Evolutionary conservation across 1,284 basidiomycete genomes (phyloP), one percentile per base, ranked within the genome.

Genomic region (Pseudozyma pruni): DNA sequence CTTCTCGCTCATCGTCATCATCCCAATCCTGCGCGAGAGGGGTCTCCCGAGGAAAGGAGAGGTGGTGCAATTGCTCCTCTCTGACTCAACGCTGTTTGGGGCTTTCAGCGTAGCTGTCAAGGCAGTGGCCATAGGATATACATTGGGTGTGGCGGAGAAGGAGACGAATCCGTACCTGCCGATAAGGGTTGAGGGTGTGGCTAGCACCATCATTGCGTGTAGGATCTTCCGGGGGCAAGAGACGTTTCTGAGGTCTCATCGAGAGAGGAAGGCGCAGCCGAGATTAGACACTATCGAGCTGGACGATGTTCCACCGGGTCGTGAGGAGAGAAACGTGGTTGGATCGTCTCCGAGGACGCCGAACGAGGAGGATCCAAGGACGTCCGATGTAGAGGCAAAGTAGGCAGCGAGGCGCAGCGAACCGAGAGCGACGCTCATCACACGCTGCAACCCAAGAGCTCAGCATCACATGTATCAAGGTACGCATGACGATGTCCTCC

Each of bases 151-250:
- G 1, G 10, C 40, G 2, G 37, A n/a, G 1, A 27, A 19, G 4
- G 29, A 27, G 6, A 47, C 45, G 14, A 47, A 59, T 19, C 35
- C 51, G 14, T 70, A 52, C 31, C 22, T 64, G 22, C 55, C 60
- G 2, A 31, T 64, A 2, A 32, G 67, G 16, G 19, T 60, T 16
- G 51, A 63, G 35, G 35, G 25, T 5, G 56, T 62, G 0, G 53
- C 45, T 13, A 60, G 60, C 17, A 49, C 60, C 8, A 51, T 70
- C 20, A 56, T 63, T 33, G 67, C 67, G 0, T 63, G 67, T 13
- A 20, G 60, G 9, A 52, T 70, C n/a, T 70, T 70, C 19, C 38
- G 60, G 5, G 50, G 55, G 13, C 67, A 70, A n/a, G 51, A 56
- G 13, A 32, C 19, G 8, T 70, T 59, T 25, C 14, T 70, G 31